Evolutionary conservation across 2,329 filamentous ascomycete genomes (phyloP), one percentile per base, ranked within the genome.

Genomic region (Pseudogymnoascus sp.): DNA sequence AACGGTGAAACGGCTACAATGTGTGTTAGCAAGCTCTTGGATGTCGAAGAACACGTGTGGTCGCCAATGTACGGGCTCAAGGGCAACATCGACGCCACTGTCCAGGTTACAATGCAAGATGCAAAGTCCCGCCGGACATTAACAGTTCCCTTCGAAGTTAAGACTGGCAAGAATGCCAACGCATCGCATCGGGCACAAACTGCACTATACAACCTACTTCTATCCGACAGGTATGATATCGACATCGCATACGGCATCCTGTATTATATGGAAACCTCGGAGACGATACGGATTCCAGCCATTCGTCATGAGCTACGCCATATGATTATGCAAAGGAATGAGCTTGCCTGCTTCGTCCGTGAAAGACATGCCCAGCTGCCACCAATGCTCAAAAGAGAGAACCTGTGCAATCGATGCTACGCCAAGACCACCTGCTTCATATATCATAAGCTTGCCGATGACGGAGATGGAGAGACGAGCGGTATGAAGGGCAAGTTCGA

Each of bases 31-130:
- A 99, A 97, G 71, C 79, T 99, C 28, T 86, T 99, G 12, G 94
- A 97, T 71, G 90, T 99, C 8, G 94, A 99, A 72, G 94, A 99
- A 73, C 94, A 97, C 71, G 86, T 99, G 28, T 99, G 94, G 94
- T 97, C 93, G 6, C 94, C 94, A 0, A 93, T 91, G 84, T 99
- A 96, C 71, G 94, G 94, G 0, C 79, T 99, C 14, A 99, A 99
- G 73, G 94, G 94, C 30, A 99, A 97, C 68, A 94, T 99, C 63
- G 94, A 99, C 75, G 94, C 94, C 28, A 97, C 94, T 0, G 89
- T 99, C 1, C 90, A 99, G 75, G 88, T 94, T 14, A 84, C 83
- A 0, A 89, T 97, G 78, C 78, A 83, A 61, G 88, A 96, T 61
- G 83, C 85, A 25, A 77, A 81, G 53, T 4, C 7, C 33, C 33